These are phyloP conservation scores for Xylogone sp. DNA, from an alignment of 2,329 filamentous ascomycete species.

Conservation along the genomic window DNA sequence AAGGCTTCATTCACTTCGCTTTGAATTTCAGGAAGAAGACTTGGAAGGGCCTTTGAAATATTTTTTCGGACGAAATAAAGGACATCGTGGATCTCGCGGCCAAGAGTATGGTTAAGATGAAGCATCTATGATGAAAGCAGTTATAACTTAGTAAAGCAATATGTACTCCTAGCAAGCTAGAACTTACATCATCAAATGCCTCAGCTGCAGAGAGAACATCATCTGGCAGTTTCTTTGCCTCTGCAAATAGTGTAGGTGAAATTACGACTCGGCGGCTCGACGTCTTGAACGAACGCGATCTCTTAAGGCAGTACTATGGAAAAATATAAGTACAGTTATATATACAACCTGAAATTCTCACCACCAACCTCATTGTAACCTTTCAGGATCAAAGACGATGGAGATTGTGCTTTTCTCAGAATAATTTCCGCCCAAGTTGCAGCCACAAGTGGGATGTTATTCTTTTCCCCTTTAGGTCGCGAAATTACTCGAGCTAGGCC, in stretches of 20 bases:
- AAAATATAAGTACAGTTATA: neutral
- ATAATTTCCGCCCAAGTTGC: neutral
- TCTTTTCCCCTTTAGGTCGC: neutral
- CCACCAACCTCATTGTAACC: neutral
- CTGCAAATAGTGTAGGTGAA: neutral
- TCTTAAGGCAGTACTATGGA: neutral
- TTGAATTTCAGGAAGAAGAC: neutral
- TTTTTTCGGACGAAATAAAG: neutral
- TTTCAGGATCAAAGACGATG: neutral
- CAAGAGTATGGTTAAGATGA: neutral
- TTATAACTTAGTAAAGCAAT: neutral
- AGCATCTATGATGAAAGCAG: neutral
- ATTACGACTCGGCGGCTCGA: neutral
- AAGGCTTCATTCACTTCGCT: neutral
- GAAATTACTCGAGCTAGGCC: neutral
- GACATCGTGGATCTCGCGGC: neutral
- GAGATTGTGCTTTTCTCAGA: neutral
- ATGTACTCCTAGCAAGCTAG: neutral
- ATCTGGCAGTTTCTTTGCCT: neutral
- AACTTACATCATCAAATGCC: neutral
- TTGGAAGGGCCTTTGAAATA: neutral
- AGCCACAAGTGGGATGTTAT: neutral
- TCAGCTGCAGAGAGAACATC: neutral
- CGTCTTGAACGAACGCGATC: neutral
- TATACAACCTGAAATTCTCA: no score